phyloP scores from a whole-genome alignment of 208 protist genomes.

The Vickermania ingenoplastis region DNA sequence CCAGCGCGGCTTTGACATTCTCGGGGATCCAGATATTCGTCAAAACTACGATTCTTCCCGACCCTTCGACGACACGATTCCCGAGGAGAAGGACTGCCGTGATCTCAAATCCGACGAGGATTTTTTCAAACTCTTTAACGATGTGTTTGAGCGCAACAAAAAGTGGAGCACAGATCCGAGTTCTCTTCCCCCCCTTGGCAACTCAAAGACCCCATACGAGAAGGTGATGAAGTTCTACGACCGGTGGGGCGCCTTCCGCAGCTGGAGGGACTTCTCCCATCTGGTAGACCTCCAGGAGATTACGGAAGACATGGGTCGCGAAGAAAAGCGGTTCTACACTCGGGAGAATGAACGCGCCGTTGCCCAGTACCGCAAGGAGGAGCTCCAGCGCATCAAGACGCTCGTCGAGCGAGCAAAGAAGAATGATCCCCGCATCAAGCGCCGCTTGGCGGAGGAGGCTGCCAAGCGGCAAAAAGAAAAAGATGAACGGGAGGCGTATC shows the following conservation, averaged over 20 bases:
- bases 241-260: constrained; percentile 91
- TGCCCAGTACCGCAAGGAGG: constrained; percentile 69
- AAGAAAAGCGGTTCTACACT: constrained; percentile 96
- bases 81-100: constrained; percentile 33
- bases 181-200: constrained; percentile 68
- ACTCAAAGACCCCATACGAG: constrained; percentile 39
- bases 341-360: constrained; percentile 92
- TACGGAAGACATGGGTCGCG: constrained; percentile 86
- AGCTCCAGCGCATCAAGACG: constrained; percentile 81
- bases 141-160: constrained; percentile 91
- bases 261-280: constrained; percentile 94
- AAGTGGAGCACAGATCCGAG: constrained; percentile 60
- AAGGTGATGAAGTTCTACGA: constrained; percentile 92
- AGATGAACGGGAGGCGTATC: constrained; percentile 61
- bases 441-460: constrained; percentile 71
- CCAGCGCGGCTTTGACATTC: constrained; percentile 91
- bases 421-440: constrained; percentile 89
- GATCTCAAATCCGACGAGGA: constrained; percentile 16
- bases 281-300: constrained; percentile 90
- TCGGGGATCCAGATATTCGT: constrained; percentile 82
- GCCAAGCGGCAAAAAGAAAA: constrained; percentile 42
- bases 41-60: constrained; percentile 91
- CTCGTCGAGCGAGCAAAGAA: constrained; percentile 87
- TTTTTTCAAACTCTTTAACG: constrained; percentile 87
- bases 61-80: constrained; percentile 92